Base-by-base conservation (phyloP, 495 filamentous ascomycete species). In the Neurospora intermedia region DNA sequence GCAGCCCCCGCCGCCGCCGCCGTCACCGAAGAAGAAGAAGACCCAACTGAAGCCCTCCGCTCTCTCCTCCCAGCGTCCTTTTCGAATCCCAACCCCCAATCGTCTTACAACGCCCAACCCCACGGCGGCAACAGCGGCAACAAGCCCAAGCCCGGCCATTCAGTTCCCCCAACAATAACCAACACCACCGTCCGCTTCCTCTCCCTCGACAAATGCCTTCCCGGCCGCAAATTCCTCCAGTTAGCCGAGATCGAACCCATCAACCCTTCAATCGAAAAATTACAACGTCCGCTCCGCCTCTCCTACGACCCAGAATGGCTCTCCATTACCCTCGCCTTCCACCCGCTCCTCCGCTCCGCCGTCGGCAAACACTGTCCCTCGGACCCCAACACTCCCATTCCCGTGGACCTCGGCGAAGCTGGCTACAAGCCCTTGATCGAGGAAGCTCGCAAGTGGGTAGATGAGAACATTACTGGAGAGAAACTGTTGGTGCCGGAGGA, bases 271-370 rank as follows among this genome's bases (percentile, higher is more conserved):
- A 54, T 13, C 3, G n/a, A 48, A 11, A 11, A 71, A 69, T 2
- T 70, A 40, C 75, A 72, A 59, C 78, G 77, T 9, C 80, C 76
- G 16, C 81, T 78, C 74, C 77, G 80, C 7, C 88, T 98, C 5
- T 81, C 89, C 42, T 98, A 98, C 80, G 96, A 99, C 80, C 89
- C 90, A 40, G 96, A 99, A 83, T 99, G 94, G 94, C 89, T 98
- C 4, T 91, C 96, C 9, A 97, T 99, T 75, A 92, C 90, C 2
- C 93, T 94, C 16, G 90, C 90, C 2, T 94, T 97, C 77, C 89
- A 91, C 38, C 73, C 84, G 0, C 83, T 88, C 43, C 82, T 93
- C 4, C 77, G 80, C 6, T 82, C 94, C 43, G 91, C 91, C 39
- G 54, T 35, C 54, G 54, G 54, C 54, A 35, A 62, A 35, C 54